These are phyloP conservation scores for Termitomyces sp. DNA, from an alignment of 768 basidiomycete genomes.

Conservation along the genomic window DNA sequence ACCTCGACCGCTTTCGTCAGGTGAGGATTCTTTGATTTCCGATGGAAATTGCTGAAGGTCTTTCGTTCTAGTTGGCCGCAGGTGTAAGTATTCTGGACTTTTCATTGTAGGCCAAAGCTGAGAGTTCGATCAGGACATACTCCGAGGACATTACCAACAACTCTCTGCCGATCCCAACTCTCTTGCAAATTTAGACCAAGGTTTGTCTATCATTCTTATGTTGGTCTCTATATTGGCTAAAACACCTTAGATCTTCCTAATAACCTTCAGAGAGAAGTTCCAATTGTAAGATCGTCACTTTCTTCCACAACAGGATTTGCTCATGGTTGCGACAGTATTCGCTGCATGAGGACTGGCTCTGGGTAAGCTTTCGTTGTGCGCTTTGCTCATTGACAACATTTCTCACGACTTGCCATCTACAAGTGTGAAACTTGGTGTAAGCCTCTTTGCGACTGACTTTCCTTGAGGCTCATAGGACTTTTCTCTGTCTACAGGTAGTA, in stretches of 20 bases:
- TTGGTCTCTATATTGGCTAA: neutral
- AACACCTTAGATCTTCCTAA: slow-evolving; percentile 80
- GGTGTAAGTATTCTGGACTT: slow-evolving; percentile 31
- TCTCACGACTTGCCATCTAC: neutral
- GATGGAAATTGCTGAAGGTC: neutral
- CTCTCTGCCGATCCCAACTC: slow-evolving; percentile 94
- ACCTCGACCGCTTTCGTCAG: slow-evolving; percentile 92
- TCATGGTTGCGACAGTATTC: slow-evolving; percentile 53
- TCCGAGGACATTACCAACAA: slow-evolving; percentile 88
- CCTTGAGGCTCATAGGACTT: neutral
- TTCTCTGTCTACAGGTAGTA: slow-evolving; percentile 49
- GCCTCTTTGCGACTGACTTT: slow-evolving; percentile 18
- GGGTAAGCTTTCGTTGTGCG: slow-evolving; percentile 48
- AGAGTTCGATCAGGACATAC: slow-evolving; percentile 54
- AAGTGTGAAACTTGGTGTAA: slow-evolving; percentile 99
- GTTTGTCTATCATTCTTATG: slow-evolving; percentile 24
- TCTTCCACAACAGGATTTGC: neutral
- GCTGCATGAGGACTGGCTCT: slow-evolving; percentile 90
- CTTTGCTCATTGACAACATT: neutral
- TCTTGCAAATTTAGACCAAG: slow-evolving; percentile 92
- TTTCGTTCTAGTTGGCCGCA: slow-evolving; percentile 35
- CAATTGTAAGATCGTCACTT: slow-evolving; percentile 60
- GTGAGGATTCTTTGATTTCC: slow-evolving; percentile 29
- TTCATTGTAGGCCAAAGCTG: neutral
- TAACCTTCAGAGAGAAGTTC: slow-evolving; percentile 86